phyloP scores from a whole-genome alignment of 257 asterid species.

The Lycium barbarum region DNA sequence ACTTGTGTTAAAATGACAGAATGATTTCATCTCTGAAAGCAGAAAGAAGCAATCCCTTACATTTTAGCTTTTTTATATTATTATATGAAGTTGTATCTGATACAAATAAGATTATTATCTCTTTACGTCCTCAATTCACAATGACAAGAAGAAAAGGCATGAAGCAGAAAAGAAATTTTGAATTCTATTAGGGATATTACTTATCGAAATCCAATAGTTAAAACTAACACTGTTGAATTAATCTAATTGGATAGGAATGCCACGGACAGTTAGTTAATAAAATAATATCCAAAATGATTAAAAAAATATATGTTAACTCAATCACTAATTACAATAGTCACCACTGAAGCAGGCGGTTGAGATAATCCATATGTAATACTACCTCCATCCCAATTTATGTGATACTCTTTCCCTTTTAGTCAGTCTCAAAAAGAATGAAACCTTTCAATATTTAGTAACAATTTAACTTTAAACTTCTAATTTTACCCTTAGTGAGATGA shows the following conservation, averaged over 20 bases:
- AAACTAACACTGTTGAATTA: background rate
- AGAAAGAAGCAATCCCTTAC: background rate
- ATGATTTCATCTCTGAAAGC: slow-evolving; percentile 15
- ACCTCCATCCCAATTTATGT: background rate
- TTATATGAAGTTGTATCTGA: background rate
- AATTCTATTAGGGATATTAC: background rate
- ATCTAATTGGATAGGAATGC: background rate
- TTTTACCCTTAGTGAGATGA: background rate
- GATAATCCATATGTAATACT: background rate
- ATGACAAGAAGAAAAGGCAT: slow-evolving; percentile 22
- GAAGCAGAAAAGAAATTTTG: slow-evolving; percentile 13
- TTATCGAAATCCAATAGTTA: background rate
- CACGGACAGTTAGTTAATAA: background rate
- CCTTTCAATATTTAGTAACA: background rate
- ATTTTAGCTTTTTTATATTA: slow-evolving; percentile 18
- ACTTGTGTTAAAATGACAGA: slow-evolving; percentile 26
- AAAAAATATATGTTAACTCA: background rate
- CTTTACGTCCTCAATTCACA: slow-evolving; percentile 4
- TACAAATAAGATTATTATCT: slow-evolving; percentile 7
- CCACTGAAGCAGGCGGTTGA: background rate
- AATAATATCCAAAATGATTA: background rate
- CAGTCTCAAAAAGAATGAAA: background rate
- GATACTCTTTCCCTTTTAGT: background rate
- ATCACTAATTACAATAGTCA: slow-evolving; percentile 7
- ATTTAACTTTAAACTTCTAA: background rate